These are phyloP conservation scores for Cetraspora pellucida DNA, from an alignment of 192 early-diverging fungal species.

Conservation along the genomic window DNA sequence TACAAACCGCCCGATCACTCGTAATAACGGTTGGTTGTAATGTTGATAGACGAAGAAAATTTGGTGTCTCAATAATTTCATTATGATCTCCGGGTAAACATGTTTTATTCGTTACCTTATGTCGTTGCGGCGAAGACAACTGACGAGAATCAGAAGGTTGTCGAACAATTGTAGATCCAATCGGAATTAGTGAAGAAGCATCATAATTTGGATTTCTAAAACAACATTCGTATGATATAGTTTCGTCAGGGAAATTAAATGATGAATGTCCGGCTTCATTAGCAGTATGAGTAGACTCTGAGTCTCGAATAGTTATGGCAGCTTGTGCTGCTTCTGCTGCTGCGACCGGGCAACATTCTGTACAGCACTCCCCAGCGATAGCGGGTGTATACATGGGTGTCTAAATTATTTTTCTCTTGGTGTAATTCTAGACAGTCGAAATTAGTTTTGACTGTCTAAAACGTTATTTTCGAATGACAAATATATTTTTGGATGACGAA, in stretches of 20 bases:
- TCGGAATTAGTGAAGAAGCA: neutral
- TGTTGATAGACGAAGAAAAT: too few relatives aligned
- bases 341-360: conserved; percentile 42
- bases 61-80: neutral
- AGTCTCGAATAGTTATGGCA: conserved; percentile 2
- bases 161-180: neutral
- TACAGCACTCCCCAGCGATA: conserved; percentile 40
- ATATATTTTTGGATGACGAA: too few relatives aligned
- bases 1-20: too few relatives aligned
- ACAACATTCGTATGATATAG: neutral
- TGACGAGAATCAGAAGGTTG: neutral
- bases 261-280: neutral
- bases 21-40: too few relatives aligned
- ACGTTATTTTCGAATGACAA: too few relatives aligned
- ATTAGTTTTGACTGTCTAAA: too few relatives aligned
- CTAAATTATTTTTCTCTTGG: too few relatives aligned
- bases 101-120: neutral
- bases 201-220: neutral
- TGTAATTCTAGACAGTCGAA: too few relatives aligned
- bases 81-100: neutral
- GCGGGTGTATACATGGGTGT: too few relatives aligned
- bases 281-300: too few relatives aligned
- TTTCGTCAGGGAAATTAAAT: neutral
- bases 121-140: too few relatives aligned
- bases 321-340: conserved; percentile 33